A percentile compares a stretch with the other conserved stretches of the same genome.
These are phyloP conservation scores for Arxiozyma bovina DNA, from an alignment of 1,139 yeast genomes.

Conservation along the genomic window DNA sequence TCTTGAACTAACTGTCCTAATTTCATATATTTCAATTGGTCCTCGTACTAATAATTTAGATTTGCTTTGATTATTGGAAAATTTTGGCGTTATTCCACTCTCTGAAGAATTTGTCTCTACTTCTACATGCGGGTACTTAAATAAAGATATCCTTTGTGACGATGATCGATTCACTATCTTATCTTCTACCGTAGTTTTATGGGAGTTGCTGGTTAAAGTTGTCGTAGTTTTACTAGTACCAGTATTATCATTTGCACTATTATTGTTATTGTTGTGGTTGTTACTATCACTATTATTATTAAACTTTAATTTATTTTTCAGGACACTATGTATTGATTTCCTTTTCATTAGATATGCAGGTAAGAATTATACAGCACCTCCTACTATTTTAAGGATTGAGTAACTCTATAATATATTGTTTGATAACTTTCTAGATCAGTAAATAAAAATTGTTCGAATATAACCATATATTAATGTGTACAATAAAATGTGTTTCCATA, in stretches of 20 bases:
- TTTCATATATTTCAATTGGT: constrained; percentile 22
- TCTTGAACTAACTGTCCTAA: constrained; percentile 18
- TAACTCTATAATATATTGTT: neutral
- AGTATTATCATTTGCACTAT: too few species aligned
- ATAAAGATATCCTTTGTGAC: constrained; percentile 27
- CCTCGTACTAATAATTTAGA: constrained; percentile 22
- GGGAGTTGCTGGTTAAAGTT: neutral
- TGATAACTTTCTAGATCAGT: neutral
- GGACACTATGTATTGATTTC: neutral
- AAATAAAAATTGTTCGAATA: neutral
- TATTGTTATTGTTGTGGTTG: too few species aligned
- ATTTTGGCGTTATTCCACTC: neutral
- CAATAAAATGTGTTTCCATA: too few species aligned
- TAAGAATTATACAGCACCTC: neutral
- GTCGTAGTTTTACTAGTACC: neutral
- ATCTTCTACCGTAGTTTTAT: neutral
- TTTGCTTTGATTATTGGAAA: neutral
- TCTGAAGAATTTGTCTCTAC: constrained; percentile 15
- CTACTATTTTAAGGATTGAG: neutral
- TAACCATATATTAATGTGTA: neutral
- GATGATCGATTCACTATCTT: constrained; percentile 20
- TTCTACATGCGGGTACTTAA: constrained; percentile 21
- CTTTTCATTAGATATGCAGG: neutral
- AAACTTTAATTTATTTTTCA: neutral
- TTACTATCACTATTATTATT: too few species aligned